Evolutionary conservation across 2,329 filamentous ascomycete species (phyloP).

Genomic region (Paecilomyces sp.): DNA sequence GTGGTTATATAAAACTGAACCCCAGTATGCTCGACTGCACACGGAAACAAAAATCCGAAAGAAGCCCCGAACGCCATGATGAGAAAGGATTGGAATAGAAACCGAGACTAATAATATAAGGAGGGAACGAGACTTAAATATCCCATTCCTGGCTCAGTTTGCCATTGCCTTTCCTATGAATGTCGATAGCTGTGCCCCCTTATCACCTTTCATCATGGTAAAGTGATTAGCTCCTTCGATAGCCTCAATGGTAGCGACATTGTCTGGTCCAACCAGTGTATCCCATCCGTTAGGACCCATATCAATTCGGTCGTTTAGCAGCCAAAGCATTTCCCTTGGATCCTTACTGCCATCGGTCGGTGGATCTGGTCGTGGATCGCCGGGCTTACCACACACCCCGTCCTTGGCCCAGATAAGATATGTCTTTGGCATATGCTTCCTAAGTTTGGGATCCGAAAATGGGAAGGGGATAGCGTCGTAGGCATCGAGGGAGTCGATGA

Average conservation of each 20-base stretch:
- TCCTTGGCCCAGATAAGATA: slow-evolving; percentile 43
- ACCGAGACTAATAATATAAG: background rate
- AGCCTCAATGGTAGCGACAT: slow-evolving; percentile 25
- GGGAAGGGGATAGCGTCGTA: slow-evolving; percentile 32
- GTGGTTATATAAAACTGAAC: background rate
- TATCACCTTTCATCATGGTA: slow-evolving; percentile 14
- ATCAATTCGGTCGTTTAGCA: slow-evolving; percentile 42
- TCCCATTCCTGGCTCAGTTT: background rate
- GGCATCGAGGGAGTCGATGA: slow-evolving; percentile 40
- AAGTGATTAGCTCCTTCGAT: slow-evolving; percentile 30
- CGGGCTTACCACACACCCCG: slow-evolving; percentile 38
- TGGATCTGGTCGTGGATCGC: slow-evolving; percentile 32
- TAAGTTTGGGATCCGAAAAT: slow-evolving; percentile 17
- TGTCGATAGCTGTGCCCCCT: slow-evolving; percentile 4
- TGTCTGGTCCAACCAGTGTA: slow-evolving; percentile 32
- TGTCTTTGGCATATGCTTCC: slow-evolving; percentile 34
- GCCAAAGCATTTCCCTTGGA: slow-evolving; percentile 42
- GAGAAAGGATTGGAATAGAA: background rate
- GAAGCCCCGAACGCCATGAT: background rate
- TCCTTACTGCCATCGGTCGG: slow-evolving; percentile 33
- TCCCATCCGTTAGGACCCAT: slow-evolving; percentile 44
- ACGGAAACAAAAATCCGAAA: background rate
- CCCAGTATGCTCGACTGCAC: background rate
- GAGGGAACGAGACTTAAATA: background rate
- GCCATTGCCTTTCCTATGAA: slow-evolving; percentile 7